A percentile compares a stretch with the other conserved stretches of the same genome.
Evolutionary conservation across 2,329 filamentous ascomycete species (phyloP).

Genomic region (Escovopsis weberi): DNA sequence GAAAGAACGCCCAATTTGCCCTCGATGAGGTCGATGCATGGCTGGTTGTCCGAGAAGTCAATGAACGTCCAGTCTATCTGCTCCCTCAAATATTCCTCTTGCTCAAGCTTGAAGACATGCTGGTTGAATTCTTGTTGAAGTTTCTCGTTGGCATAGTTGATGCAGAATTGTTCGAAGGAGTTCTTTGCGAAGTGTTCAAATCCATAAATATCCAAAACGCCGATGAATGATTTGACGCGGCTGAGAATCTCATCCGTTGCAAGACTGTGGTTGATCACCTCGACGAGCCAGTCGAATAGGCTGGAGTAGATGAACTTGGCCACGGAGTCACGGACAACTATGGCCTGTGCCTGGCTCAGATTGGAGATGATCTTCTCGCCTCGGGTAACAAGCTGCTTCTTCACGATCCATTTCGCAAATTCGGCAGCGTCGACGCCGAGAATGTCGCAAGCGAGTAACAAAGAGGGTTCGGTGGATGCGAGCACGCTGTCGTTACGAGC

Average conservation of each 20-base stretch:
- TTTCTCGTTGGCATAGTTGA: slow-evolving; percentile 99
- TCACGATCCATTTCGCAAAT: slow-evolving; percentile 96
- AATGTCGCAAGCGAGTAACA: slow-evolving; percentile 68
- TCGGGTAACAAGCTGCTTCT: slow-evolving; percentile 93
- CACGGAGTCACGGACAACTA: slow-evolving; percentile 90
- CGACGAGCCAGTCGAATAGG: slow-evolving; percentile 97
- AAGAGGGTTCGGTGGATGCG: slow-evolving; percentile 62
- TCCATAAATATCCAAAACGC: slow-evolving; percentile 96
- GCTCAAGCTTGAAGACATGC: slow-evolving; percentile 98
- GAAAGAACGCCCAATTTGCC: slow-evolving; percentile 89
- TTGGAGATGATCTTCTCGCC: slow-evolving; percentile 98
- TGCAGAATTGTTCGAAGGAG: slow-evolving; percentile 97
- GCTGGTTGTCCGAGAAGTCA: slow-evolving; percentile 98
- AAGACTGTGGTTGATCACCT: slow-evolving; percentile 82
- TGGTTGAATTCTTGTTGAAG: slow-evolving; percentile 99
- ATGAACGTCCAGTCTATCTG: slow-evolving; percentile 99
- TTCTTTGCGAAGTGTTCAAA: slow-evolving; percentile 98
- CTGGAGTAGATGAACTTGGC: slow-evolving; percentile 98
- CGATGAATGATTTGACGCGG: slow-evolving; percentile 81
- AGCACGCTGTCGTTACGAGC: slow-evolving; percentile 80
- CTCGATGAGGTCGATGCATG: slow-evolving; percentile 96
- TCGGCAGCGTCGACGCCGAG: slow-evolving; percentile 75
- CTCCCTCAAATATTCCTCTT: slow-evolving; percentile 93
- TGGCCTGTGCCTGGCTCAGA: slow-evolving; percentile 80
- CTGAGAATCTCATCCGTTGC: slow-evolving; percentile 77